Evolutionary conservation across 176 grass and related monocot genomes (phyloP).

Genomic region (Carex myosuroides): DNA sequence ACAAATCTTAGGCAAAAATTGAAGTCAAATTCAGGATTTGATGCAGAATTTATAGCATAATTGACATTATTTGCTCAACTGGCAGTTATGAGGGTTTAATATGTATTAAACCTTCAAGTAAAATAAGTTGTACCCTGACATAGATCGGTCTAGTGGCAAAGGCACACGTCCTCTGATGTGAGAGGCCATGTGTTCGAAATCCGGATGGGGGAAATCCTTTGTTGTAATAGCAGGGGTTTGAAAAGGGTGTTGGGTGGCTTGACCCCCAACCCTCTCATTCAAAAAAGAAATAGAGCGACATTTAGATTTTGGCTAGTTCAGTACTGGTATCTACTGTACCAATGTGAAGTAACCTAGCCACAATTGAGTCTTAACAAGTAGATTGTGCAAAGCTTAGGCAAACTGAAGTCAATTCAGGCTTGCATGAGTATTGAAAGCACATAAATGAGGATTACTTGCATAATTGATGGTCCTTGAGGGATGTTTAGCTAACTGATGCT

Average conservation of each 20-base stretch:
- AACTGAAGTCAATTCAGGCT: not conserved
- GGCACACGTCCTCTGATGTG: too few relatives aligned
- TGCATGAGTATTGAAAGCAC: not conserved
- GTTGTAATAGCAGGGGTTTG: too few relatives aligned
- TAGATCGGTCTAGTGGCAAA: not conserved
- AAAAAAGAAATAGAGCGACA: not conserved
- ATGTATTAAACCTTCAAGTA: not conserved
- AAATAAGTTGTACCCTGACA: not conserved
- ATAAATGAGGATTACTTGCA: not conserved
- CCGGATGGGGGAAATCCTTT: too few relatives aligned
- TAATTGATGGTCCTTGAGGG: not conserved
- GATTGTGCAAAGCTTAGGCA: not conserved
- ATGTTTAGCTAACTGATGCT: not conserved
- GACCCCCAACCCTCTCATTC: too few relatives aligned
- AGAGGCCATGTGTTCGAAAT: too few relatives aligned
- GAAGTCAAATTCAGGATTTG: not conserved
- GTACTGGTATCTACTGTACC: not conserved
- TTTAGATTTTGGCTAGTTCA: not conserved
- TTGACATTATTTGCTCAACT: not conserved
- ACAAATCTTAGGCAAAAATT: not conserved
- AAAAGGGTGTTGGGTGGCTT: too few relatives aligned
- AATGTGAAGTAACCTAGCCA: not conserved
- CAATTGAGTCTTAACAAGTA: not conserved
- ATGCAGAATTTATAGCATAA: not conserved
- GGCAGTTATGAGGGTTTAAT: not conserved